phyloP scores from a whole-genome alignment of 176 grass and related monocot species.

The Hyparrhenia diplandra region DNA sequence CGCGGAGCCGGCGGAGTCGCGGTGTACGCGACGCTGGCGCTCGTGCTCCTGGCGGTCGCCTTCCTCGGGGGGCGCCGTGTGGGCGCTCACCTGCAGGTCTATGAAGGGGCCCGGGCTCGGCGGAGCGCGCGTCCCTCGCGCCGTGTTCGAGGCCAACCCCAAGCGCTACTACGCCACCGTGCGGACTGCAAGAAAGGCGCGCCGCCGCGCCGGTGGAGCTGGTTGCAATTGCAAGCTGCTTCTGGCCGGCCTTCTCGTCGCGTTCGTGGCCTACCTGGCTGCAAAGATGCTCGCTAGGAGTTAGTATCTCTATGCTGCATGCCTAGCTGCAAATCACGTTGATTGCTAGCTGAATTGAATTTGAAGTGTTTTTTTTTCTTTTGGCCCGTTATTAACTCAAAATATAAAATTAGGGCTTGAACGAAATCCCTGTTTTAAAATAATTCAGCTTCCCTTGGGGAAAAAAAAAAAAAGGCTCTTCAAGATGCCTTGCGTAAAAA shows the following conservation, averaged over 20 bases:
- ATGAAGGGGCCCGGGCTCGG: conserved; percentile 37
- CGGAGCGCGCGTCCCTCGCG: conserved; percentile 20
- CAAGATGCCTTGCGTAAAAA: no score
- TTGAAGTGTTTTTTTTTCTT: no score
- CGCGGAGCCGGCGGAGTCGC: background rate
- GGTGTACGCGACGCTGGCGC: background rate
- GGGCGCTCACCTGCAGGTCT: conserved; percentile 26
- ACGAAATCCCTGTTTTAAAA: no score
- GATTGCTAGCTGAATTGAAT: no score
- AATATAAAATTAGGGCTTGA: no score
- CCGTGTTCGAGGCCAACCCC: conserved; percentile 14
- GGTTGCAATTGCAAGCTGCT: conserved; percentile 13
- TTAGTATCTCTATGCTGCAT: no score
- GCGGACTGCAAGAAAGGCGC: background rate
- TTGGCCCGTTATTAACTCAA: no score
- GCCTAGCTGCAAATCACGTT: no score
- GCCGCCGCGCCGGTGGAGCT: background rate
- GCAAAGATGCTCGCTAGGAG: conserved; percentile 8
- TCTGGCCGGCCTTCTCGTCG: background rate
- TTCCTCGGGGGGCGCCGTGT: conserved; percentile 31
- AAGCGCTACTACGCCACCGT: conserved; percentile 24
- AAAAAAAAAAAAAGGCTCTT: no score
- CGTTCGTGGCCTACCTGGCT: background rate
- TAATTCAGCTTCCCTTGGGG: no score
- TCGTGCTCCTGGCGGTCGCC: background rate